Percentiles rank a stretch among this genome's conserved stretches.
Evolutionary conservation across 2,329 filamentous ascomycete genomes (phyloP).

Genomic region (Annulohypoxylon truncatum): DNA sequence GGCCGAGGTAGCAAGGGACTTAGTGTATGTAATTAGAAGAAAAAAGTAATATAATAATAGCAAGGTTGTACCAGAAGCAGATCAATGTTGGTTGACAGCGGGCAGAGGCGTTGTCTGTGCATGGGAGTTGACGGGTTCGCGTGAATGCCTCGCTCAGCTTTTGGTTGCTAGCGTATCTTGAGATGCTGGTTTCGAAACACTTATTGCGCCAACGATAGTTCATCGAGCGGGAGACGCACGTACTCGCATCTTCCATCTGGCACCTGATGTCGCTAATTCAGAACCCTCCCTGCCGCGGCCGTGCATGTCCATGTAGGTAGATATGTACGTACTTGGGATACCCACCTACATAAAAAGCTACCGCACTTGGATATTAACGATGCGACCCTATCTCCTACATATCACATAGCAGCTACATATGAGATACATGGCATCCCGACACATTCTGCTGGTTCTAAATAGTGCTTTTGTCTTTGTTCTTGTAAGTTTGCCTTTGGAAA

Average conservation of each 20-base stretch:
- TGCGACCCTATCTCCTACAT: conserved; percentile 10
- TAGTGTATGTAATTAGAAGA: conserved; percentile 24
- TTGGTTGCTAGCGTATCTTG: conserved; percentile 13
- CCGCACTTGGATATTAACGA: conserved; percentile 2
- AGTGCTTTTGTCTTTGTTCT: neutral
- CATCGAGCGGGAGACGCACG: conserved; percentile 34
- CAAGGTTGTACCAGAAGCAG: conserved; percentile 34
- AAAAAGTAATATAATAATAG: conserved; percentile 36
- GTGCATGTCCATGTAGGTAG: conserved; percentile 12
- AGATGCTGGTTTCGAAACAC: conserved; percentile 23
- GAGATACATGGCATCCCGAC: neutral
- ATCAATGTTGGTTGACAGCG: conserved; percentile 34
- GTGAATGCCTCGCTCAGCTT: conserved; percentile 18
- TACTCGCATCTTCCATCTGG: conserved; percentile 39
- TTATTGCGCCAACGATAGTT: conserved; percentile 11
- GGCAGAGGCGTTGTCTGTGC: conserved; percentile 27
- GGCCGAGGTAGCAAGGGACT: conserved; percentile 22
- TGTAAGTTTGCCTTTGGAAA: conserved; percentile 15
- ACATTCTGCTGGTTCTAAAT: neutral
- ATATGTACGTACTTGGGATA: neutral
- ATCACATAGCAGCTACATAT: neutral
- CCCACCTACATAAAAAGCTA: neutral
- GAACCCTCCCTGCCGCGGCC: conserved; percentile 1
- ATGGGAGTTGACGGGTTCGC: conserved; percentile 13
- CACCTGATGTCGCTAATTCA: conserved; percentile 38